Evolutionary conservation across 2,329 filamentous ascomycete genomes (phyloP).

Genomic region (Monosporascus sp.): DNA sequence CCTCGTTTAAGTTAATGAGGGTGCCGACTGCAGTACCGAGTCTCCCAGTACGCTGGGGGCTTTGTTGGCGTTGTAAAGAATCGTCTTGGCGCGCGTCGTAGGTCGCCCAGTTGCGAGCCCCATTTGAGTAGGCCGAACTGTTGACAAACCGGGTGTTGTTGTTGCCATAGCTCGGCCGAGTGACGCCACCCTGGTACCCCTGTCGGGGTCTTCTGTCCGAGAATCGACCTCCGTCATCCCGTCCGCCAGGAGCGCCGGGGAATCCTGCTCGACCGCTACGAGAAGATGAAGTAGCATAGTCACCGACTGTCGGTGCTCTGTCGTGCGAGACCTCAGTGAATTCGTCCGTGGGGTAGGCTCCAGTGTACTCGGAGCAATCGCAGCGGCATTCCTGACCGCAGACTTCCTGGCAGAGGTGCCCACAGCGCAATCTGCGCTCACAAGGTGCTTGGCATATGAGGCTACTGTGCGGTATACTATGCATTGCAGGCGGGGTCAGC

Average conservation of each 20-base stretch:
- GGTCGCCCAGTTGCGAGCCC: background rate
- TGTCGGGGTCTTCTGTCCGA: no score
- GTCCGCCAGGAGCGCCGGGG: no score
- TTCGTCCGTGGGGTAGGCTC: conserved; percentile 20
- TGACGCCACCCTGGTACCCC: no score
- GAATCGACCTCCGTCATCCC: no score
- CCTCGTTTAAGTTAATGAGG: background rate
- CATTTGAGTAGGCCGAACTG: background rate
- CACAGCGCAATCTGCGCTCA: conserved; percentile 17
- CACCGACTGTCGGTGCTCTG: no score
- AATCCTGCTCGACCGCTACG: background rate
- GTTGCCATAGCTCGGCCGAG: no score
- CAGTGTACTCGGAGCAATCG: conserved; percentile 17
- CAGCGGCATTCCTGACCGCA: conserved; percentile 23
- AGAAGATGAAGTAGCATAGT: background rate
- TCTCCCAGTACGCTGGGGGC: background rate
- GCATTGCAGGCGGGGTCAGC: conserved; percentile 1
- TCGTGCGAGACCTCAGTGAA: no score
- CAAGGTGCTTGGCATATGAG: conserved; percentile 23
- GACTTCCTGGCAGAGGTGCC: conserved; percentile 19
- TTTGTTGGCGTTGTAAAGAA: background rate
- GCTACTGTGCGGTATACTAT: conserved; percentile 19
- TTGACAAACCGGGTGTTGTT: no score
- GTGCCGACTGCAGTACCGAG: no score
- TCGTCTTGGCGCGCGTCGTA: background rate